Evolutionary conservation across 495 filamentous ascomycete genomes (phyloP), one percentile per base, ranked within the genome.

Genomic region (Neurospora sp.): DNA sequence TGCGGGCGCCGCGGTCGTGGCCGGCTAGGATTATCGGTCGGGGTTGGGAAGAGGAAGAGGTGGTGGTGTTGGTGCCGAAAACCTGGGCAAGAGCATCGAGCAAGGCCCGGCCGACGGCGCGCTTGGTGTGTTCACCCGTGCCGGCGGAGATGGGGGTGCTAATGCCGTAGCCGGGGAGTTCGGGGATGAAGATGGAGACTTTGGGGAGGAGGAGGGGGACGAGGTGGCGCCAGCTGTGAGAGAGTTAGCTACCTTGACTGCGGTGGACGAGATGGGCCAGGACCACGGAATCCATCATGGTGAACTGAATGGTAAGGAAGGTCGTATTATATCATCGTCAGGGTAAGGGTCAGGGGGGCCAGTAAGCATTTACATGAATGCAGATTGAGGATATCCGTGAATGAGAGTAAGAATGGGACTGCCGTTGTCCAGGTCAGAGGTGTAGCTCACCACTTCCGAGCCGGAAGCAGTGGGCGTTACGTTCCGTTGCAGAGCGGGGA

Each of bases 121-220:
- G 79, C 76, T 86, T 85, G 71, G 80, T 69, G 69, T 75, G 70
- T 15, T 72, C 34, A 0, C 54, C 54, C 0, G 54, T 62, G 4
- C 28, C 15, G 28, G 54, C 54, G 28, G 70, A 71, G n/a, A 76
- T 73, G 11, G 79, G 77, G 6, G 78, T 80, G 70, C 77, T 80
- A 69, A 79, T 78, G 36, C 86, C 86, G 74, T 87, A 88, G 71
- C 85, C 85, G 3, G 85, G 84, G 17, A 88, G 78, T 73, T 85
- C 84, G 2, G 82, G 84, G 70, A 84, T 77, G 76, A 84, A 84
- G 42, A 85, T 76, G 69, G 76, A 78, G 69, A 76, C 38, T 39
- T 76, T 76, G 66, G 42, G 21, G 0, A 42, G 54, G 3, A 78
- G 70, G 42, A 21, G 37, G 11, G 76, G 76, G 43, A 76, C 69